Conservation (phyloP, 2,329 filamentous ascomycete species). For the Drechslerella stenobrocha region DNA sequence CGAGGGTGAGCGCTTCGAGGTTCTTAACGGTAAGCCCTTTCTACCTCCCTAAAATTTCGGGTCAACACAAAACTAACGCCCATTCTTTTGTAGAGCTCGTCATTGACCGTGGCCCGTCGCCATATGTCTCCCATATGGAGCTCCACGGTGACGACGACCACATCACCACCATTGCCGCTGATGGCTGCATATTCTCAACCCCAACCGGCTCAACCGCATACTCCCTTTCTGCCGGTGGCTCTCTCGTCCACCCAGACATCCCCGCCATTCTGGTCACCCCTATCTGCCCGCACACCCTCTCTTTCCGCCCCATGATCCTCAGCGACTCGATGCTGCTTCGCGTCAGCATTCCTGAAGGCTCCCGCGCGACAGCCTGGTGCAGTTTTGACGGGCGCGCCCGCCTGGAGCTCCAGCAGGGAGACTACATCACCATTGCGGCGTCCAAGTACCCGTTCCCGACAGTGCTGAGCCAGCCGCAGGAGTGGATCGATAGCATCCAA, state of each 20-base stretch:
- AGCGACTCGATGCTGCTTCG: conserved; percentile 92
- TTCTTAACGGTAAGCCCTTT: conserved; percentile 67
- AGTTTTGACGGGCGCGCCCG: conserved; percentile 97
- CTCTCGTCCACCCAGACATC: conserved; percentile 93
- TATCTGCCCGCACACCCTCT: conserved; percentile 95
- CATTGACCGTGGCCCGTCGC: conserved; percentile 93
- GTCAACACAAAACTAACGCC: conserved; percentile 22
- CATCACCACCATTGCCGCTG: conserved; percentile 91
- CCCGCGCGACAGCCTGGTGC: conserved; percentile 91
- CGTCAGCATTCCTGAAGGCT: conserved; percentile 79
- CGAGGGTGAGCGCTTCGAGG: conserved; percentile 94
- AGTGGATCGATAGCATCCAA: conserved; percentile 96
- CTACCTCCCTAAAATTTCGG: not conserved
- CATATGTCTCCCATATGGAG: conserved; percentile 95
- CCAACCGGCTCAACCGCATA: conserved; percentile 93
- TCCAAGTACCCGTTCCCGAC: conserved; percentile 97
- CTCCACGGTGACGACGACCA: conserved; percentile 94
- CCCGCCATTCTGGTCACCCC: conserved; percentile 94
- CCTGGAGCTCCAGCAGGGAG: conserved; percentile 86
- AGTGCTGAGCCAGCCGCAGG: conserved; percentile 81
- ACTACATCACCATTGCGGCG: conserved; percentile 93
- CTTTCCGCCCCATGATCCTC: conserved; percentile 96
- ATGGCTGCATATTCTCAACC: conserved; percentile 96
- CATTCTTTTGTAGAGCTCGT: conserved; percentile 70
- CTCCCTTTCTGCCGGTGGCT: conserved; percentile 91